These are phyloP conservation scores for Verticillium longisporum DNA, from an alignment of 2,329 filamentous ascomycete genomes.

Conservation along the genomic window DNA sequence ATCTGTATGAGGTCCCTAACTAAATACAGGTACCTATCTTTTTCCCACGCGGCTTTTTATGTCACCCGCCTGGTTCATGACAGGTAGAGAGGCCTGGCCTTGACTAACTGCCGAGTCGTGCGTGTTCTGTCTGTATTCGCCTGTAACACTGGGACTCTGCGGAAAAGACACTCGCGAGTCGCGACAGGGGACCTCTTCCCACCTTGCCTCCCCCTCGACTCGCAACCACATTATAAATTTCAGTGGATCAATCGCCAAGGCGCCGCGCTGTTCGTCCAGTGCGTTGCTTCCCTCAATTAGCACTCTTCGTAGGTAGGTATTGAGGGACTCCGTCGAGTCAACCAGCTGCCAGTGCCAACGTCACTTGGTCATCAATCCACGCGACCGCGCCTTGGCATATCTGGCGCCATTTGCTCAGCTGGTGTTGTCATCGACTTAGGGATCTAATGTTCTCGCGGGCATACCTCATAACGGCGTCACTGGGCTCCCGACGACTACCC, in stretches of 20 bases:
- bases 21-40: too few species aligned
- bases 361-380: not conserved
- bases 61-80: too few species aligned
- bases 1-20: too few species aligned
- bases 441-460: not conserved
- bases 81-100: too few species aligned
- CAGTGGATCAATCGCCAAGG: not conserved
- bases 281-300: not conserved
- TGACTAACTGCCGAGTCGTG: too few species aligned
- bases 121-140: too few species aligned
- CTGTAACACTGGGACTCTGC: too few species aligned
- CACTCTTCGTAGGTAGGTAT: not conserved
- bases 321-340: not conserved
- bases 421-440: not conserved
- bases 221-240: not conserved
- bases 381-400: not conserved
- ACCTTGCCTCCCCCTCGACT: not conserved
- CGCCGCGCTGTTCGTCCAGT: not conserved
- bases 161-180: too few species aligned
- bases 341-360: not conserved
- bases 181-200: not conserved
- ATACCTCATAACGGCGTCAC: too few species aligned
- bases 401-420: not conserved
- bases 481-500: too few species aligned
- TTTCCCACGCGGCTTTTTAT: too few species aligned